Conservation (phyloP, 306 rosid genomes). For the Trifolium repens region DNA sequence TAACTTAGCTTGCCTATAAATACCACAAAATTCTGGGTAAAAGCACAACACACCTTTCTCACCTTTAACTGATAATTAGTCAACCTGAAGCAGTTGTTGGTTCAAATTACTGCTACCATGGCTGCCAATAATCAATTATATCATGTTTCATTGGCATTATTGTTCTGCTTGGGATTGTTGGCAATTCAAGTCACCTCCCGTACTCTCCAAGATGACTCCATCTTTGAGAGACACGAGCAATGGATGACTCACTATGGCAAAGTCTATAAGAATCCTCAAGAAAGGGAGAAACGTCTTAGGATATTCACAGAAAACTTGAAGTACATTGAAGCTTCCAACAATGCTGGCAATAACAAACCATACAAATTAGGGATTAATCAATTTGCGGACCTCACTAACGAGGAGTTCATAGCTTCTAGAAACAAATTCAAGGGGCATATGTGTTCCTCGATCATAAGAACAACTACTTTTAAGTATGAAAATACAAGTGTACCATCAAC, state of each 20-base stretch:
- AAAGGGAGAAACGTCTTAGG: slow-evolving; percentile 35
- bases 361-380: slow-evolving; percentile 45
- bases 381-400: slow-evolving; percentile 52
- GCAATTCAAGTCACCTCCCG: slow-evolving; percentile 42
- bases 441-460: slow-evolving; percentile 36
- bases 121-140: neutral
- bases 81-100: neutral
- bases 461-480: slow-evolving; percentile 45
- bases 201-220: slow-evolving; percentile 45
- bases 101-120: neutral
- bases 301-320: slow-evolving; percentile 45
- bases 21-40: no score
- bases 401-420: slow-evolving; percentile 48
- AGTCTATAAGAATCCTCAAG: slow-evolving; percentile 13
- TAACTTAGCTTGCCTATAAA: no score
- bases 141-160: neutral
- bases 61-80: neutral
- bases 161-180: slow-evolving; percentile 45
- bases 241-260: slow-evolving; percentile 44
- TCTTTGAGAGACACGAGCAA: slow-evolving; percentile 42
- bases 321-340: slow-evolving; percentile 41
- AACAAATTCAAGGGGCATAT: slow-evolving; percentile 52
- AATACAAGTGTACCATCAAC: slow-evolving; percentile 36
- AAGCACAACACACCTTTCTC: no score
- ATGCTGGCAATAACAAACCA: slow-evolving; percentile 34